phyloP scores from a whole-genome alignment of 2,329 filamentous ascomycete species.

The Fusarium brevicatenulatum region DNA sequence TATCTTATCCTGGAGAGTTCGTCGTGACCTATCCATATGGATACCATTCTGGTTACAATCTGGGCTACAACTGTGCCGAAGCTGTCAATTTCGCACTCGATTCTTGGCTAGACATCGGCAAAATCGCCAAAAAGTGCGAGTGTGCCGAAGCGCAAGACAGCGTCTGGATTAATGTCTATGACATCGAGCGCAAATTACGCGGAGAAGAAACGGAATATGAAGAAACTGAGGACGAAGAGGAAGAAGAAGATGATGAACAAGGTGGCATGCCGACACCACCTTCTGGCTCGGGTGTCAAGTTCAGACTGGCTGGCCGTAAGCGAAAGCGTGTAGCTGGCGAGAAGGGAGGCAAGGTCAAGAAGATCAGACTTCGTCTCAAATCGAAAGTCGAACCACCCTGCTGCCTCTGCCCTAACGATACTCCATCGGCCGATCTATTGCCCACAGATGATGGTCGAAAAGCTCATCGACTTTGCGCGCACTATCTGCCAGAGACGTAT shows the following conservation, averaged over 20 bases:
- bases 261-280: conserved; percentile 82
- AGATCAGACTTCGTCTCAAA: conserved; percentile 81
- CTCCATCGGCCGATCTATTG: conserved; percentile 82
- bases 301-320: conserved; percentile 71
- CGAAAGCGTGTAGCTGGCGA: conserved; percentile 56
- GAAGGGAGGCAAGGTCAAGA: conserved; percentile 68
- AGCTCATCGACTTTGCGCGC: conserved; percentile 87
- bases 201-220: conserved; percentile 90
- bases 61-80: conserved; percentile 98
- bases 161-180: conserved; percentile 96
- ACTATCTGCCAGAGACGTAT: conserved; percentile 92
- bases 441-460: conserved; percentile 87
- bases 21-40: conserved; percentile 99
- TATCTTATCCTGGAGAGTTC: conserved; percentile 96
- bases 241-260: conserved; percentile 72
- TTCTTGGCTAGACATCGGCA: conserved; percentile 93
- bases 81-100: conserved; percentile 98
- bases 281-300: conserved; percentile 75
- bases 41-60: conserved; percentile 97
- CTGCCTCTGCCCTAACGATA: conserved; percentile 90
- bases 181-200: conserved; percentile 92
- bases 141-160: conserved; percentile 96
- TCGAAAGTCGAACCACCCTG: conserved; percentile 81
- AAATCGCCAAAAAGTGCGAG: conserved; percentile 95
- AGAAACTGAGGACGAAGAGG: conserved; percentile 78